phyloP scores from a whole-genome alignment of 176 grass and related monocot species.

The Carex scoparia region DNA sequence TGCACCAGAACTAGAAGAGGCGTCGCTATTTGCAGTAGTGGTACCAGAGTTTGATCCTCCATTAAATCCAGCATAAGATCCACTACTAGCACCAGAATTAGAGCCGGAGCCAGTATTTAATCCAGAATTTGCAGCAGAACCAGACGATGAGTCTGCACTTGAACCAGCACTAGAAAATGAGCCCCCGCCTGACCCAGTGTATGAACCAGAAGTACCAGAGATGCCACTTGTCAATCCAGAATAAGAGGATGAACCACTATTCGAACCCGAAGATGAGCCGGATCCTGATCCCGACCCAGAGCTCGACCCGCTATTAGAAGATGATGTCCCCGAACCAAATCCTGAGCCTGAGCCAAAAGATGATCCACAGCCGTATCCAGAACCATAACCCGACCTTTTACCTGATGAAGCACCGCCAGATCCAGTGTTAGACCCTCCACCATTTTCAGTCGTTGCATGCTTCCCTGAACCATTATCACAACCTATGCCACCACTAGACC shows the following conservation, averaged over 20 bases:
- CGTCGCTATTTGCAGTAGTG: not conserved
- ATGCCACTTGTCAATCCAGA: not conserved
- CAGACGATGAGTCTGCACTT: not conserved
- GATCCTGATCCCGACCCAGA: not conserved
- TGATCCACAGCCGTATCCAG: conserved; percentile 15
- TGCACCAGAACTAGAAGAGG: conserved; percentile 14
- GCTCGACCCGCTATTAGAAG: not conserved
- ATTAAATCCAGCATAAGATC: not conserved
- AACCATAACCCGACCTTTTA: not conserved
- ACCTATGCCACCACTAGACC: not conserved
- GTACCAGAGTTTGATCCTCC: not conserved
- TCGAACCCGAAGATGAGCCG: not conserved
- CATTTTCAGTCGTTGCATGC: conserved; percentile 2
- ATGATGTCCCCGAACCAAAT: not conserved
- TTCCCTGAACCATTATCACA: conserved; percentile 16
- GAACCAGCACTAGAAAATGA: not conserved
- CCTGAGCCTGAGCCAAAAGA: not conserved
- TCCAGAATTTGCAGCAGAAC: conserved; percentile 14
- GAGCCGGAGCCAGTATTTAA: conserved; percentile 16
- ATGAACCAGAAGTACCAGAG: conserved; percentile 9
- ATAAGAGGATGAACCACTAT: not conserved
- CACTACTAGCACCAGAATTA: conserved; percentile 11
- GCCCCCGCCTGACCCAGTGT: conserved; percentile 13
- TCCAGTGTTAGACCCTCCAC: conserved; percentile 22
- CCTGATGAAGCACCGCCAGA: not conserved